A percentile compares a stretch with the other conserved stretches of the same genome.
Conservation (phyloP, 768 basidiomycete genomes). For the Royoungia palumana region DNA sequence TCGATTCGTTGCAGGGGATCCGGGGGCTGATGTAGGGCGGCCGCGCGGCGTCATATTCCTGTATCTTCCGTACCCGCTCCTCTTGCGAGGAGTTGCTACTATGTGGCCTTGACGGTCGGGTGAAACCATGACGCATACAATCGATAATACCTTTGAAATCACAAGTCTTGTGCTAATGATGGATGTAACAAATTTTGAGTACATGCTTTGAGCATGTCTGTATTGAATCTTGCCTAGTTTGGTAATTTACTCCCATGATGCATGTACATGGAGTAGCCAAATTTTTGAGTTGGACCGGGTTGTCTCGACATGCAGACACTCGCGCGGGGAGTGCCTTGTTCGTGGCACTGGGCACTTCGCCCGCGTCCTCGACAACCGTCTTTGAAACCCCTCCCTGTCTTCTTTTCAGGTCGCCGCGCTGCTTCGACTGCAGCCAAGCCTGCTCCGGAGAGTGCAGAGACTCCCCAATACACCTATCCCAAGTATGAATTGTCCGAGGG, state of each 20-base stretch:
- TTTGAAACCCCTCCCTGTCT: not conserved
- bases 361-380: conserved; percentile 10
- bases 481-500: conserved; percentile 53
- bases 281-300: conserved; percentile 3
- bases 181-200: too few species aligned
- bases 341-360: conserved; percentile 26
- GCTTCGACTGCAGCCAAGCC: conserved; percentile 44
- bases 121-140: conserved; percentile 80
- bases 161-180: too few species aligned
- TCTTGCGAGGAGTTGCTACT: conserved; percentile 27
- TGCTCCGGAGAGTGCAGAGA: not conserved
- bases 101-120: conserved; percentile 80
- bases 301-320: conserved; percentile 26
- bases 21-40: conserved; percentile 43
- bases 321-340: conserved; percentile 21
- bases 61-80: conserved; percentile 63
- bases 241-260: conserved; percentile 8
- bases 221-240: too few species aligned
- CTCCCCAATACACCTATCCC: conserved; percentile 28
- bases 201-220: too few species aligned
- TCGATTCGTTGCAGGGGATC: conserved; percentile 46
- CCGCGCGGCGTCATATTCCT: conserved; percentile 76
- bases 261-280: not conserved
- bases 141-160: too few species aligned
- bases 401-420: conserved; percentile 28